Evolutionary conservation across 2,329 filamentous ascomycete genomes (phyloP).

Genomic region (Chrysosporium keratinophilum): DNA sequence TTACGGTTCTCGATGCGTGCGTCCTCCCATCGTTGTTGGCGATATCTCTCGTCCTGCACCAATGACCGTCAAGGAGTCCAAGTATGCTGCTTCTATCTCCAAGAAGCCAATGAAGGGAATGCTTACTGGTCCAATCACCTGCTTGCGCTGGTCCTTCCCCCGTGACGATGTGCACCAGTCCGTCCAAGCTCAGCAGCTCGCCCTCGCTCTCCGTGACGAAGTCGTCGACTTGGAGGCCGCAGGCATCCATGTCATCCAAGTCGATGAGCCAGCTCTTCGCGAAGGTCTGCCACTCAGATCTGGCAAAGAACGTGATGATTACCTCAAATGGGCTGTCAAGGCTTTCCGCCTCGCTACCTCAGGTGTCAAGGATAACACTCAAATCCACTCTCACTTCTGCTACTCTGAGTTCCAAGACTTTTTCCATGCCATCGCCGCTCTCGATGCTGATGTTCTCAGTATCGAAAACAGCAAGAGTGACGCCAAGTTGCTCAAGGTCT

Average conservation of each 20-base stretch:
- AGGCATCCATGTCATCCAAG: constrained; percentile 95
- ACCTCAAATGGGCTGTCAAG: constrained; percentile 95
- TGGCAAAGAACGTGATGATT: constrained; percentile 89
- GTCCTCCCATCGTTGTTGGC: constrained; percentile 95
- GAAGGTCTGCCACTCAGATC: constrained; percentile 95
- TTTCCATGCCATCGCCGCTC: constrained; percentile 98
- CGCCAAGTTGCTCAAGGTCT: constrained; percentile 97
- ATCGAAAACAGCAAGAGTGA: constrained; percentile 99
- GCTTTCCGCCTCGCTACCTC: constrained; percentile 94
- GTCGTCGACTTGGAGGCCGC: constrained; percentile 96
- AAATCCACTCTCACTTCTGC: constrained; percentile 99
- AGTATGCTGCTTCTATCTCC: constrained; percentile 91
- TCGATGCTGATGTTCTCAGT: constrained; percentile 94
- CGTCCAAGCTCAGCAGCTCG: constrained; percentile 96
- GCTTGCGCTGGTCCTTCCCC: constrained; percentile 98
- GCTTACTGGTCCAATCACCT: constrained; percentile 98
- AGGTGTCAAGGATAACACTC: constrained; percentile 87
- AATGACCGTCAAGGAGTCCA: constrained; percentile 99
- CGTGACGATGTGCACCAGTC: constrained; percentile 99
- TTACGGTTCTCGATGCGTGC: constrained; percentile 96
- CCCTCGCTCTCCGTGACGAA: constrained; percentile 95
- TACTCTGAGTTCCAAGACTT: constrained; percentile 99
- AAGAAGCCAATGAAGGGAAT: constrained; percentile 99
- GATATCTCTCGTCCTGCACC: constrained; percentile 93
- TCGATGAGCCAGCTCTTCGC: constrained; percentile 97